phyloP scores from a whole-genome alignment of 1,284 basidiomycete species.

The Ustilago bromivora region DNA sequence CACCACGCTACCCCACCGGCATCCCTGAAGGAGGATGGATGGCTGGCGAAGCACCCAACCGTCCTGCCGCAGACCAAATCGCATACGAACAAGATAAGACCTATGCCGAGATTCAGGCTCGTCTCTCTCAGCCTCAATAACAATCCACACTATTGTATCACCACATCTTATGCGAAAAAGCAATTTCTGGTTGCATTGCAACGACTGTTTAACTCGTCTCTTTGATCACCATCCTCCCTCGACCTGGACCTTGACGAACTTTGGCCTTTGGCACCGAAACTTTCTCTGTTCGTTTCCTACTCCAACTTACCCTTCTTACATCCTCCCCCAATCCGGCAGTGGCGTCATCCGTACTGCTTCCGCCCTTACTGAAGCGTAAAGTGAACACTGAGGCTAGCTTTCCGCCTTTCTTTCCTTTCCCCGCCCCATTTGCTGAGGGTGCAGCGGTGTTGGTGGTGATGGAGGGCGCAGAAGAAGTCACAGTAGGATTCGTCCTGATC shows the following conservation, averaged over 20 bases:
- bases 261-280: conserved; percentile 33
- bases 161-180: not conserved
- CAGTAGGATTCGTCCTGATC: not conserved
- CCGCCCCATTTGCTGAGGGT: not conserved
- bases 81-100: conserved; percentile 43
- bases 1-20: conserved; percentile 49
- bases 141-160: not conserved
- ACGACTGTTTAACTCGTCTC: conserved; percentile 2
- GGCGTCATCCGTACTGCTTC: conserved; percentile 2
- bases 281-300: conserved; percentile 39
- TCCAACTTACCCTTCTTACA: conserved; percentile 35
- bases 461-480: not conserved
- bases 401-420: conserved; percentile 1
- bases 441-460: not conserved
- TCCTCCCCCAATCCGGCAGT: not conserved
- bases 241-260: conserved; percentile 37
- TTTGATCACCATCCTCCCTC: conserved; percentile 40
- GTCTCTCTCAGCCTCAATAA: conserved; percentile 15
- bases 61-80: conserved; percentile 28
- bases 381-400: conserved; percentile 7
- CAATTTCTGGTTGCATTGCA: not conserved
- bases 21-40: conserved; percentile 46
- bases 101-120: conserved; percentile 49
- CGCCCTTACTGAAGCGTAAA: conserved; percentile 8
- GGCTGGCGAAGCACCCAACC: conserved; percentile 41